Evolutionary conservation across 495 filamentous ascomycete genomes (phyloP), one percentile per base, ranked within the genome.

Genomic region (Xylaria cubensis): DNA sequence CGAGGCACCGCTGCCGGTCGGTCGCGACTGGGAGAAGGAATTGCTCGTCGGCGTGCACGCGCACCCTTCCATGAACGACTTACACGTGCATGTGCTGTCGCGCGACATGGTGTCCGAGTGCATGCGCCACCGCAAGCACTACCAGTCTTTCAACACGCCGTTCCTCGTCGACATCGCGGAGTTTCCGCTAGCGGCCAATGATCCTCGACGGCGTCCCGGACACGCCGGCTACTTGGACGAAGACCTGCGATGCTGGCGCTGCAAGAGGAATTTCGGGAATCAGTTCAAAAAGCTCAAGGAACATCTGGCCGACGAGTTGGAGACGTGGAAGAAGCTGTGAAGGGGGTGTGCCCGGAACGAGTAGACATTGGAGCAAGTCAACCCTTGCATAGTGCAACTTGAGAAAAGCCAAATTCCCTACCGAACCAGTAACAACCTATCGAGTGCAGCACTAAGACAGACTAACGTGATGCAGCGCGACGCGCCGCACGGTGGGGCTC

Each of bases 51-150:
- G 96, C 26, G 84, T 97, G 0, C 96, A 99, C 82, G 92, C 92
- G 3, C 86, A 89, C 68, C 96, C 96, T n/a, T 92, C 89, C 24
- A 97, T 99, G 96, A 91, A 89, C 67, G 93, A 98, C 81, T 80
- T 99, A 67, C 96, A 99, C 80, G 86, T 99, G 21, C 96, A 99
- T 81, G 89, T 99, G 46, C 79, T 99, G 41, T 90, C 91, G 21
- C 81, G 85, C 41, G 96, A 99, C 80, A 87, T 90, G 78, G 82
- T 87, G 67, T 93, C 90, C 56, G 87, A 90, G 42, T 86, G 84
- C 34, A 73, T 97, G 76, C 93, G 92, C 82, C 90, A 94, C 77
- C 83, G 88, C 67, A 97, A 94, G 78, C 96, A 99, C 83, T 98
- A 98, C 82, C 95, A 94, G 77, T 93, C 90, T 74, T 98, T 99